Evolutionary conservation across 73 alveolate genomes (phyloP).

Genomic region (Paramecium primaurelia): DNA sequence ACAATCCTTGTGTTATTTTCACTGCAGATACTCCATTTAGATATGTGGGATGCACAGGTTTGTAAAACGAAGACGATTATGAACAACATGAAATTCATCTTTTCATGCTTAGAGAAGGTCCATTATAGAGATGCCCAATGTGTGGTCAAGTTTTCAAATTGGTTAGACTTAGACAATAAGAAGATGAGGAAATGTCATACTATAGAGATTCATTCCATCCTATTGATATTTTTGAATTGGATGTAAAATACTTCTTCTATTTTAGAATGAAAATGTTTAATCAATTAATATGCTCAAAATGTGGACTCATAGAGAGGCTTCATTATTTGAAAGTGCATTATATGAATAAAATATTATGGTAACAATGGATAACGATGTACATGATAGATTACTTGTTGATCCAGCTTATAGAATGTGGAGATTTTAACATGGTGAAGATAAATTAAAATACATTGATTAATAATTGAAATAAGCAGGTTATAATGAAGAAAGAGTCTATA

Average conservation of each 20-base stretch:
- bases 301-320: slow-evolving; percentile 53
- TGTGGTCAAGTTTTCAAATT: slow-evolving; percentile 92
- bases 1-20: slow-evolving; percentile 85
- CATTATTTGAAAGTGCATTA: slow-evolving; percentile 47
- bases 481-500: slow-evolving; percentile 11
- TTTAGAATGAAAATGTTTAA: slow-evolving; percentile 26
- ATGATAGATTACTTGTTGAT: slow-evolving; percentile 83
- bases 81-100: slow-evolving; percentile 80
- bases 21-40: slow-evolving; percentile 77
- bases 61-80: slow-evolving; percentile 87
- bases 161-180: slow-evolving; percentile 83
- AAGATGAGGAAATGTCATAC: slow-evolving; percentile 77
- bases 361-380: slow-evolving; percentile 80
- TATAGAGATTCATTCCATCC: slow-evolving; percentile 79
- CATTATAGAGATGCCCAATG: slow-evolving; percentile 84
- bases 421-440: slow-evolving; percentile 78
- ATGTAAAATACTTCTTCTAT: slow-evolving; percentile 51
- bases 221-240: slow-evolving; percentile 72
- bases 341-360: slow-evolving; percentile 66
- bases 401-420: slow-evolving; percentile 86
- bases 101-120: slow-evolving; percentile 86
- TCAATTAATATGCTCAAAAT: slow-evolving; percentile 19
- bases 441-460: slow-evolving; percentile 63
- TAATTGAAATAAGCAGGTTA: slow-evolving; percentile 69
- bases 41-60: slow-evolving; percentile 87